Evolutionary conservation across 2,329 filamentous ascomycete species (phyloP).

Genomic region (Microsporum audouinii): DNA sequence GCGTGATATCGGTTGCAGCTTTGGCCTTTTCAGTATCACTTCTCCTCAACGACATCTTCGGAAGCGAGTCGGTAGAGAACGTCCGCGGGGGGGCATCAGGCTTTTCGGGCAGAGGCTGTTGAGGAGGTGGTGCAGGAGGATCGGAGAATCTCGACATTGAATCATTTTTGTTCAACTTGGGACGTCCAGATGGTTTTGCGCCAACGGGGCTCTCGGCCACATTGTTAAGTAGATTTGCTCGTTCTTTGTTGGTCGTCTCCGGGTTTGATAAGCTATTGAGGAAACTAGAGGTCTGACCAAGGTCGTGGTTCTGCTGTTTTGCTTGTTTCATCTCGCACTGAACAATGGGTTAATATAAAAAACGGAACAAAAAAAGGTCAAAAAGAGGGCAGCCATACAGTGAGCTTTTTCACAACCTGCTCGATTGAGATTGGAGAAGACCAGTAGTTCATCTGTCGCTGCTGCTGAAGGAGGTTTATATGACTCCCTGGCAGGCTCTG

Average conservation of each 20-base stretch:
- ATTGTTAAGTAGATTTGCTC: slow-evolving; percentile 12
- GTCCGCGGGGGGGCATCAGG: slow-evolving; percentile 52
- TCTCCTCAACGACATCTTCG: slow-evolving; percentile 53
- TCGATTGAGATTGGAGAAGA: slow-evolving; percentile 84
- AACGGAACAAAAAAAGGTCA: background rate
- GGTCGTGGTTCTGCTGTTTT: slow-evolving; percentile 73
- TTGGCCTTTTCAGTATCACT: slow-evolving; percentile 65
- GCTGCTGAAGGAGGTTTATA: slow-evolving; percentile 52
- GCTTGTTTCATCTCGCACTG: slow-evolving; percentile 86
- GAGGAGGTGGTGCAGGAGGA: slow-evolving; percentile 82
- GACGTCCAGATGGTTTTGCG: slow-evolving; percentile 36
- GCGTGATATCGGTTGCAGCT: slow-evolving; percentile 11
- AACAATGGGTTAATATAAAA: slow-evolving; percentile 8
- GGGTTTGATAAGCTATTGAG: slow-evolving; percentile 64
- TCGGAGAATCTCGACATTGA: slow-evolving; percentile 79
- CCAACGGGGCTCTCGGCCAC: background rate
- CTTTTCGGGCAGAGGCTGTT: slow-evolving; percentile 87
- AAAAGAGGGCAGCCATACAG: slow-evolving; percentile 40
- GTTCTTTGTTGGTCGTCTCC: slow-evolving; percentile 47
- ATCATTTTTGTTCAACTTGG: slow-evolving; percentile 51
- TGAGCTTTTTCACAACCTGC: slow-evolving; percentile 78
- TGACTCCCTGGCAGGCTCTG: slow-evolving; percentile 46
- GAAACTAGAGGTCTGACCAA: slow-evolving; percentile 71
- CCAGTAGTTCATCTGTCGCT: slow-evolving; percentile 70
- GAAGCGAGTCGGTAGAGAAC: slow-evolving; percentile 34